These are phyloP conservation scores for Akanthomyces lecanii DNA, from an alignment of 2,329 filamentous ascomycete genomes.

Conservation along the genomic window DNA sequence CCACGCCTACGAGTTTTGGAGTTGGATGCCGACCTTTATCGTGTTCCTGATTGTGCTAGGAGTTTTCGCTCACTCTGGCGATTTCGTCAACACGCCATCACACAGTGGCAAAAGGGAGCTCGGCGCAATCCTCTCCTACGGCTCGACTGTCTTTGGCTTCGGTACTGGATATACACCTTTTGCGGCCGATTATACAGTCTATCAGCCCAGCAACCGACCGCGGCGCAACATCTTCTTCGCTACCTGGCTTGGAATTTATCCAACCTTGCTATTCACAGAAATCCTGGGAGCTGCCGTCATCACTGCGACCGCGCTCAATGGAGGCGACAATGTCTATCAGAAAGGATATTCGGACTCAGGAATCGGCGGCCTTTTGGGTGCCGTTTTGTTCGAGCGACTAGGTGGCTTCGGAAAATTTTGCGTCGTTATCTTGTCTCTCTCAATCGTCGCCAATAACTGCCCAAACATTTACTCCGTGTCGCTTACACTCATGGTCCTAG, in stretches of 20 bases:
- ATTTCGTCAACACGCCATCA: conserved; percentile 60
- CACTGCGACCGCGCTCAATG: conserved; percentile 44
- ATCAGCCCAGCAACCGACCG: conserved; percentile 58
- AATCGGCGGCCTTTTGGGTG: conserved; percentile 63
- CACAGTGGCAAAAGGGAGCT: conserved; percentile 54
- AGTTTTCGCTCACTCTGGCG: conserved; percentile 61
- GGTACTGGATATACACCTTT: conserved; percentile 70
- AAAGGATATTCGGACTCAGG: conserved; percentile 26
- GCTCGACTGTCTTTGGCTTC: conserved; percentile 67
- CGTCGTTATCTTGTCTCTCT: conserved; percentile 60
- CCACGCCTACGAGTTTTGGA: conserved; percentile 69
- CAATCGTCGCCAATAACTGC: conserved; percentile 67
- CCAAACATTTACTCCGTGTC: conserved; percentile 69
- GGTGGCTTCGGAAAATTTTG: conserved; percentile 71
- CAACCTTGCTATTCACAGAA: conserved; percentile 68
- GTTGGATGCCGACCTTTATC: conserved; percentile 68
- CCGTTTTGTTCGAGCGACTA: conserved; percentile 58
- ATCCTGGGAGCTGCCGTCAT: conserved; percentile 68
- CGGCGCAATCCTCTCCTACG: conserved; percentile 63
- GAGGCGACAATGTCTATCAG: conserved; percentile 15
- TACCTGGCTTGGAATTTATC: conserved; percentile 62
- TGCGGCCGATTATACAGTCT: conserved; percentile 72
- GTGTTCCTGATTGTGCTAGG: conserved; percentile 68
- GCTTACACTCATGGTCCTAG: conserved; percentile 63
- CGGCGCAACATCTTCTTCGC: conserved; percentile 59